Conservation (phyloP, 805 yeast genomes). For the Hanseniaspora guilliermondii region DNA sequence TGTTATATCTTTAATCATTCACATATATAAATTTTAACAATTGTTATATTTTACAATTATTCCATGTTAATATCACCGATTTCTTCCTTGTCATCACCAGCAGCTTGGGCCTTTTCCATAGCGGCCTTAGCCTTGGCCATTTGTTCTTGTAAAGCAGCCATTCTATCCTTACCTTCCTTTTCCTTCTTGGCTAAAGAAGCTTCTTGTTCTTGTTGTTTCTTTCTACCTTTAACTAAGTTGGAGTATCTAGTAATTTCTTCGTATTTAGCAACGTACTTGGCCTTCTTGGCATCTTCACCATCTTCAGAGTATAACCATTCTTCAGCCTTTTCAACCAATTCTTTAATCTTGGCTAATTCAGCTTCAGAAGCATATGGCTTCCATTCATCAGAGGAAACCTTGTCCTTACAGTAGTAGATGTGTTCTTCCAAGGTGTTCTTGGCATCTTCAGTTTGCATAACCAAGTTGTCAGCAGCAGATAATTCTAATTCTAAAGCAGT, state of each 20-base stretch:
- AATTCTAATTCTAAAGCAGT: constrained; percentile 77
- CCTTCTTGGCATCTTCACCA: constrained; percentile 93
- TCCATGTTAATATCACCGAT: constrained; percentile 34
- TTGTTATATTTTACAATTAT: constrained; percentile 18
- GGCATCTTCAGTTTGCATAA: constrained; percentile 96
- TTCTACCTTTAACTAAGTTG: constrained; percentile 90
- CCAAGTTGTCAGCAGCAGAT: constrained; percentile 85
- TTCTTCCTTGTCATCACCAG: constrained; percentile 24
- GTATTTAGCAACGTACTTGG: constrained; percentile 91
- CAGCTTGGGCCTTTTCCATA: constrained; percentile 21
- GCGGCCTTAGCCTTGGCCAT: constrained; percentile 38
- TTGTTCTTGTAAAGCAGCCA: constrained; percentile 72
- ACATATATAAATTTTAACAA: not conserved
- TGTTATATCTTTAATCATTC: not conserved
- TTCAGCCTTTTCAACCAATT: constrained; percentile 71
- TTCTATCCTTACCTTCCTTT: constrained; percentile 77
- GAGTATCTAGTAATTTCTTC: constrained; percentile 94
- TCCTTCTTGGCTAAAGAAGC: constrained; percentile 78
- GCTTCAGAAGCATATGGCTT: constrained; percentile 77
- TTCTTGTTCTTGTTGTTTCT: constrained; percentile 87
- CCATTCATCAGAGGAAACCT: constrained; percentile 59
- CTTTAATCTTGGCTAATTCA: constrained; percentile 71
- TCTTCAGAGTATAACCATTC: constrained; percentile 92
- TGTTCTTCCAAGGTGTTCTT: constrained; percentile 97
- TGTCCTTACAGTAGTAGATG: constrained; percentile 94